These are phyloP conservation scores for Massarina eburnea DNA, from an alignment of 2,329 filamentous ascomycete genomes.

Conservation along the genomic window DNA sequence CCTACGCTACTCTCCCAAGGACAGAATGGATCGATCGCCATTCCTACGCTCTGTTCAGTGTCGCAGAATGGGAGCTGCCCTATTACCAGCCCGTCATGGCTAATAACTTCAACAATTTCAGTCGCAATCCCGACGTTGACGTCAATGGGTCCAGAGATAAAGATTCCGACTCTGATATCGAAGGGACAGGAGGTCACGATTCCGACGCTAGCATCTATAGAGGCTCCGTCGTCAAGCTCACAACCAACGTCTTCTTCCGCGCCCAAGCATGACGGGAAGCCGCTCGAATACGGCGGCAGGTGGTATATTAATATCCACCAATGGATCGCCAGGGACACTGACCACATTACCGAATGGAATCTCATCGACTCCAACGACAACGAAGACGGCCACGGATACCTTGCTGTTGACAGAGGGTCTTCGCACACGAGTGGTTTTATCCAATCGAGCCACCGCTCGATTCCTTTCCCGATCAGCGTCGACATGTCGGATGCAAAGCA, in stretches of 20 bases:
- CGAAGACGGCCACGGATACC: neutral
- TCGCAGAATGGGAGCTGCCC: neutral
- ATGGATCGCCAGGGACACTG: neutral
- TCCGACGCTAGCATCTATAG: neutral
- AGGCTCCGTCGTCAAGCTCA: too few species aligned
- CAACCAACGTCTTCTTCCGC: neutral
- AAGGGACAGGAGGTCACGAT: too few species aligned
- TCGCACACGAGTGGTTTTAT: neutral
- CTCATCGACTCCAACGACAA: conserved; percentile 3
- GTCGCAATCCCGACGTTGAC: neutral
- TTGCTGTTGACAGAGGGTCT: neutral
- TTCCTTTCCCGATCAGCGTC: neutral
- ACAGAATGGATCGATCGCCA: neutral
- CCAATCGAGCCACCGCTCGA: neutral
- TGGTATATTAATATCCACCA: conserved; percentile 4
- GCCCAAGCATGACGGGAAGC: neutral
- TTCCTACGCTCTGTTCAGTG: neutral
- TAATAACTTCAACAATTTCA: conserved; percentile 20
- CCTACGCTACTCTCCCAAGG: neutral
- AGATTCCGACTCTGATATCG: neutral
- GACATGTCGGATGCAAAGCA: neutral
- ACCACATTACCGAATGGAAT: neutral
- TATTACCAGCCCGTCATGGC: conserved; percentile 25
- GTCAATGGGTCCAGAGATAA: neutral
- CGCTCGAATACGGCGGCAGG: neutral